A percentile compares a stretch with the other conserved stretches of the same genome.
Evolutionary conservation across 768 basidiomycete genomes (phyloP).

Genomic region (Boletus fagicola): DNA sequence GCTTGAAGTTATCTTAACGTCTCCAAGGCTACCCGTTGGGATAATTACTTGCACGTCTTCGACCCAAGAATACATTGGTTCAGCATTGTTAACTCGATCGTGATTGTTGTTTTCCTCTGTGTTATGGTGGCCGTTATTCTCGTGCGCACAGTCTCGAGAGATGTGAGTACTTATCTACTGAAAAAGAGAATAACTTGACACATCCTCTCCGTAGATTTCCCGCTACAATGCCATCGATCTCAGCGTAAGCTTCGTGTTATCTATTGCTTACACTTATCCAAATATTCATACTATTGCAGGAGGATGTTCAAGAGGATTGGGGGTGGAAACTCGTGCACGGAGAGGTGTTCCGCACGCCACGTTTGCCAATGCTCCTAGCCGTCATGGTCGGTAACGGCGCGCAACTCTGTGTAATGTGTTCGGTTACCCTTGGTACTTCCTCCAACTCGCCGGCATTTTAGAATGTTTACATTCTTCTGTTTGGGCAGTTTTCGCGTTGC

Average conservation of each 20-base stretch:
- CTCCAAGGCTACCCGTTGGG: constrained; percentile 88
- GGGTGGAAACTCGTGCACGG: constrained; percentile 98
- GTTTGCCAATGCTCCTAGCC: constrained; percentile 72
- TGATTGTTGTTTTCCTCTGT: constrained; percentile 89
- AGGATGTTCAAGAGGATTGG: constrained; percentile 96
- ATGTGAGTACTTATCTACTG: constrained; percentile 48
- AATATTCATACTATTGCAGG: constrained; percentile 41
- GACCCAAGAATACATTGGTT: constrained; percentile 97
- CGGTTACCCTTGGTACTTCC: constrained; percentile 72
- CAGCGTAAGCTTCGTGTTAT: constrained; percentile 50
- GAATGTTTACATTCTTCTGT: constrained; percentile 3
- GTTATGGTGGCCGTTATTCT: constrained; percentile 93
- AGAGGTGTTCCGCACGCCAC: constrained; percentile 89
- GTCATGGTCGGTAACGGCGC: constrained; percentile 81
- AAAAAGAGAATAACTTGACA: neutral
- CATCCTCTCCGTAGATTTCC: constrained; percentile 13
- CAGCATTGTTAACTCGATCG: constrained; percentile 86
- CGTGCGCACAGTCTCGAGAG: constrained; percentile 79
- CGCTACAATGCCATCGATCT: constrained; percentile 96
- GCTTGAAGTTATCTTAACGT: constrained; percentile 10
- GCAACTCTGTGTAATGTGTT: constrained; percentile 71
- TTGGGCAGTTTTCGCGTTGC: constrained; percentile 74
- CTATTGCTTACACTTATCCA: neutral
- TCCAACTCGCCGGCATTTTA: neutral
- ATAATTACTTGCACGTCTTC: constrained; percentile 91